Conservation (phyloP, 345 rosid species). For the Eucalyptus polybractea region DNA sequence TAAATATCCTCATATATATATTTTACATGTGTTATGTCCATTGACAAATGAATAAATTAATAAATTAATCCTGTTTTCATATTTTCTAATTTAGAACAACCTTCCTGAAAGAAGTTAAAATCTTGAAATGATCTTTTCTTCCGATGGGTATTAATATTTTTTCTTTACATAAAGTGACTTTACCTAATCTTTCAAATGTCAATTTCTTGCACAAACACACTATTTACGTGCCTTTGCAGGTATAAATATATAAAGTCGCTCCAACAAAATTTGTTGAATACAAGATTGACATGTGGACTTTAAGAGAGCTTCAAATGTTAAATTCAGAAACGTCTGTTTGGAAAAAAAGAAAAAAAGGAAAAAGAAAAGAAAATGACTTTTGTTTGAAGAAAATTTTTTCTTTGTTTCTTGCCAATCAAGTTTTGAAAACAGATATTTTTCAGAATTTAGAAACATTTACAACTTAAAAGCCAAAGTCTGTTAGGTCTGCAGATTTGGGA, state of each 20-base stretch:
- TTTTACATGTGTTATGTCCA: neutral
- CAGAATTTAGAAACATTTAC: neutral
- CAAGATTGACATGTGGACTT: neutral
- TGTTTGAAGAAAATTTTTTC: neutral
- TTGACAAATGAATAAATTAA: too few relatives aligned
- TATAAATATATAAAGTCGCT: neutral
- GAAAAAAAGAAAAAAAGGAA: neutral
- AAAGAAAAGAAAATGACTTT: neutral
- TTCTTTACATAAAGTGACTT: neutral
- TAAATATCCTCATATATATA: neutral
- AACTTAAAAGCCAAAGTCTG: neutral
- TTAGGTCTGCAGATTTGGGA: neutral
- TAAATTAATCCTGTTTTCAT: neutral
- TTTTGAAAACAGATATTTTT: neutral
- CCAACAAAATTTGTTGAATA: neutral
- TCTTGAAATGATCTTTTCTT: neutral
- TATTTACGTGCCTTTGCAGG: neutral
- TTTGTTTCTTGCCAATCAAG: neutral
- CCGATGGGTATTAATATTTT: neutral
- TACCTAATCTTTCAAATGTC: neutral
- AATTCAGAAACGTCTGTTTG: neutral
- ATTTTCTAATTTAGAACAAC: neutral
- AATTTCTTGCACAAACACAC: neutral
- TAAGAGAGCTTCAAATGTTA: neutral
- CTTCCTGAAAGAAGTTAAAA: neutral